Evolutionary conservation across 345 rosid genomes (phyloP), one percentile per base, ranked within the genome.

Genomic region (Schrenkiella parvula): DNA sequence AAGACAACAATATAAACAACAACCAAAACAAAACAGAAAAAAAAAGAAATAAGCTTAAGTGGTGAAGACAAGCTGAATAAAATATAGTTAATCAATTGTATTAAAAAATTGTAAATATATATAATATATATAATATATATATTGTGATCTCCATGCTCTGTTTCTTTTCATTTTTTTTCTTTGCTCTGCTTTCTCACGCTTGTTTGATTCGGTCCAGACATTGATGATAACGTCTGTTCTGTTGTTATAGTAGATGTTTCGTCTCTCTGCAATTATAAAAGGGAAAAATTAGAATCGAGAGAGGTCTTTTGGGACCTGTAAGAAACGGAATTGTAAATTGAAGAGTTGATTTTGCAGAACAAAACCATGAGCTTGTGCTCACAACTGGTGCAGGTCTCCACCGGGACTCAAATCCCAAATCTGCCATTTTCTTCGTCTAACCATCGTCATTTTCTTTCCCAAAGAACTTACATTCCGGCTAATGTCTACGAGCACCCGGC

Each of bases 381-480:
- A 9, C 68, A 61, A 59, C 7, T 69, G 60, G 64, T 37, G 50
- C 70, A 75, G 0, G 32, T 56, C 31, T 28, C 75, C 26, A 18
- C 63, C 8, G 42, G 19, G 29, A 5, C 64, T 46, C 60, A 28
- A 31, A 29, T 12, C 52, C 69, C 53, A 6, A 21, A 41, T 41
- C 17, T 53, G 3, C 48, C 63, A 52, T 3, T 22, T 17, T 41
- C 72, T 15, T 68, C 68, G 22, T 68, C 73, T 54, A 32, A 28
- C 17, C 71, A 63, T 64, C 75, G 64, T 34, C 95, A 79, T 66
- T 46, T 76, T 3, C 83, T 84, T 59, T 71, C 88, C 11, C 85
- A 82, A 34, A 83, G 89, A 83, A 74, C 39, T 31, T 71, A 85
- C 77, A 89, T 90, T 51, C 89, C 98, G 0, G 63, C 80, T 11